Base-by-base conservation (phyloP, 1,139 yeast genomes). In the Scheffersomyces titani region DNA sequence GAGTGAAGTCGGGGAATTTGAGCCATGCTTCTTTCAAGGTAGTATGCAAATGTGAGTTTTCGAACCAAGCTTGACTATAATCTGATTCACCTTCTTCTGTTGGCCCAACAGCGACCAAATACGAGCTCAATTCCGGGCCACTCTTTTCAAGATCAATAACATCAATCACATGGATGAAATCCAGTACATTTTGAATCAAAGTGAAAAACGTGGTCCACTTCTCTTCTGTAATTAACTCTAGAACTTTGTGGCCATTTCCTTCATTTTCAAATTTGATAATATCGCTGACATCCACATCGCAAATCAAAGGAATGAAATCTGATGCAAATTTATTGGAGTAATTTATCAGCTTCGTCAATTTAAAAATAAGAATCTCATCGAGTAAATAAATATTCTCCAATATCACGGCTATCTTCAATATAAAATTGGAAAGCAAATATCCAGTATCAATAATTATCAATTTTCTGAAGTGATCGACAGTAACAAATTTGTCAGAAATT, bases 11-110 rank as follows among this genome's bases (percentile, higher is more conserved):
- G 5, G 71, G 68, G 47, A 72, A 77, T 62, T 80, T 82, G 49
- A 73, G 60, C 84, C 85, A 80, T 0, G 76, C 71, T 54, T 78
- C 80, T 59, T 60, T 52, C 51, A 70, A 58, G 52, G 60, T 19
- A 59, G 72, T 52, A 47, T 59, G 60, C 3, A 69, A 55, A 1
- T 67, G 67, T n/a, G 63, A 65, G 16, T 65, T 58, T 61, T 72
- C 69, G 72, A 71, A 74, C 64, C 71, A 66, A 30, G 11, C 13
- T 30, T 30, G 40, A 30, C 40, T 9, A 9, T 13, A 30, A 16
- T 16, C 40, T 16, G 40, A 30, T 30, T 30, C 40, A 30, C 40
- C 16, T 30, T 30, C 40, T 30, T 30, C 40, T 30, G 40, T 30
- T 11, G 60, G 57, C 4, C 61, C 61, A 3, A 57, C 44, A 7